Base-by-base conservation (phyloP, 306 rosid genomes). In the Malus sieversii region DNA sequence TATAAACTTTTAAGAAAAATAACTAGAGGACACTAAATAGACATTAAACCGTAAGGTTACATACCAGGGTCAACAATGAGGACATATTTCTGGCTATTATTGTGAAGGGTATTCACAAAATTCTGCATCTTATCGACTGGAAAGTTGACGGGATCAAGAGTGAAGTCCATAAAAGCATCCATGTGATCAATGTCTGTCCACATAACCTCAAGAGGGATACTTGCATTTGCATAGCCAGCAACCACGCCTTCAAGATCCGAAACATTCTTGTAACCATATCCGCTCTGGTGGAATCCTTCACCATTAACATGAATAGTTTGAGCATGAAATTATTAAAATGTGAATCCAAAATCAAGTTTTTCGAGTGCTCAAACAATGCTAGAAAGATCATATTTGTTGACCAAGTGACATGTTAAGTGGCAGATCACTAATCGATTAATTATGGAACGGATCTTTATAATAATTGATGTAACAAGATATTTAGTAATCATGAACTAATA, bases 181-280 rank as follows among this genome's bases (percentile, higher is more conserved):
- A 91, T 93, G 87, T 91, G 89, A 82, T 93, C 97, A 84, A 93
- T 91, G 75, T 93, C 97, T 15, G 98, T 91, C 97, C 98, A 40
- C 44, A 40, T 40, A 40, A 40, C 44, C 44, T 40, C 44, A 40
- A 40, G 44, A 40, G 44, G 44, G 44, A 93, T 88, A 3, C 27
- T 16, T 11, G 92, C 88, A 76, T 88, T 86, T 68, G 93, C 83
- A 74, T 93, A 91, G 76, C 87, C 87, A 69, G 90, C 81, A 69
- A 89, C 96, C 75, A 93, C 97, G 3, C 66, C 80, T 72, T 88
- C 76, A 30, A 93, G 0, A 45, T 93, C 98, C 6, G 59, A 68
- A 62, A 93, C 90, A 79, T 88, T 76, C 87, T 91, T 88, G 89
- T 93, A 93, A 74, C 97, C 97, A 3, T 20, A 89, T 66, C 92